These are phyloP conservation scores for Phytophthora boehmeriae DNA, from an alignment of 352 stramenopile species.

Conservation along the genomic window DNA sequence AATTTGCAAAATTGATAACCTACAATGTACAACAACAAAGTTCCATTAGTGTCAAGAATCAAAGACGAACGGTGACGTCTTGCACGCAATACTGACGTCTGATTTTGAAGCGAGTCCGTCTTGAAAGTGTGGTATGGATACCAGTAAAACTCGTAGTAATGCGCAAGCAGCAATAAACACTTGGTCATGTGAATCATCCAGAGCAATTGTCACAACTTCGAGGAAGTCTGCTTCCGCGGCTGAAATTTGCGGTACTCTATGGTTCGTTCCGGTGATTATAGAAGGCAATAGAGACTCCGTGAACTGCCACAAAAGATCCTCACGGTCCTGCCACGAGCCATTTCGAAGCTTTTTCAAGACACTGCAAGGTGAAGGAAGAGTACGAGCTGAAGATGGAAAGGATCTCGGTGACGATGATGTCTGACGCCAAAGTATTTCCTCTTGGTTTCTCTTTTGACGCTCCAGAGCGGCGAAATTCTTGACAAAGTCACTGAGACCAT, in stretches of 20 bases:
- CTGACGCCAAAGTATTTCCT: slow-evolving; percentile 10
- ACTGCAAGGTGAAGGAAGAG: background rate
- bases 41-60: background rate
- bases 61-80: background rate
- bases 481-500: background rate
- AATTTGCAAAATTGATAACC: slow-evolving; percentile 11
- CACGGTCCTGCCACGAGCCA: slow-evolving; percentile 4
- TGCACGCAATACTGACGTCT: slow-evolving; percentile 11
- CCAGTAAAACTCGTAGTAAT: slow-evolving; percentile 14
- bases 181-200: slow-evolving; percentile 16
- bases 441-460: slow-evolving; percentile 9
- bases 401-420: slow-evolving; percentile 3
- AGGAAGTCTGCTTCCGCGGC: slow-evolving; percentile 6
- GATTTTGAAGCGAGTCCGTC: slow-evolving; percentile 11
- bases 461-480: slow-evolving; percentile 18
- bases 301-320: slow-evolving; percentile 19
- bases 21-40: slow-evolving; percentile 1
- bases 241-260: background rate
- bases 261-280: background rate
- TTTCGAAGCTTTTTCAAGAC: slow-evolving; percentile 6
- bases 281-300: background rate
- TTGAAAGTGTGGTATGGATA: slow-evolving; percentile 18
- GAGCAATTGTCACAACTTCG: slow-evolving; percentile 10
- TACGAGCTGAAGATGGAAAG: background rate
- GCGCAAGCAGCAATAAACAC: slow-evolving; percentile 24